These are phyloP conservation scores for Symbiodinium natans DNA, from an alignment of 73 alveolate genomes.

Conservation along the genomic window DNA sequence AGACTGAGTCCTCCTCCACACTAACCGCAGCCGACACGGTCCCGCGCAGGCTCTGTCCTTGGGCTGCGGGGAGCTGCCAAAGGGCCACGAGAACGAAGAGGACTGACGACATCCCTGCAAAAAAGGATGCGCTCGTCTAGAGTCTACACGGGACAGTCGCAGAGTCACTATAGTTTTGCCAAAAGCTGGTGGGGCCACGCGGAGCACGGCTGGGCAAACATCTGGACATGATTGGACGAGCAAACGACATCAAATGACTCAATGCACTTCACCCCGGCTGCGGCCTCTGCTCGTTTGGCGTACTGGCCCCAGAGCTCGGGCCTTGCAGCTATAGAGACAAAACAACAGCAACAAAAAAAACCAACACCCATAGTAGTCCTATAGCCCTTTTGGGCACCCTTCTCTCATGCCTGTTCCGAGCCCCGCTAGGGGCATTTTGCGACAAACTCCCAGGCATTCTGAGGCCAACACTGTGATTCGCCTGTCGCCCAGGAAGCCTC, in stretches of 20 bases:
- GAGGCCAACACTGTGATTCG: not conserved
- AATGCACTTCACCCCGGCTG: not conserved
- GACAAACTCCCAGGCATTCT: not conserved
- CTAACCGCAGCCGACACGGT: not conserved
- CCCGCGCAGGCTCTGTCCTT: not conserved
- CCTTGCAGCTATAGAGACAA: not conserved
- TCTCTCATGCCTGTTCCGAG: no score
- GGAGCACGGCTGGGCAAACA: no score
- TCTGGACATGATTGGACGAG: no score
- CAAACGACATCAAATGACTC: not conserved
- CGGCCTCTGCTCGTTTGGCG: constrained; percentile 58
- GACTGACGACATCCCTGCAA: no score
- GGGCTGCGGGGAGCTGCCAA: not conserved
- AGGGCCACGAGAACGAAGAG: no score
- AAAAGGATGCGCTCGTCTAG: no score
- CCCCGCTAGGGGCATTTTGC: not conserved
- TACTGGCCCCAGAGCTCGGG: constrained; percentile 75
- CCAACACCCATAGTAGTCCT: no score
- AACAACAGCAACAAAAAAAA: not conserved
- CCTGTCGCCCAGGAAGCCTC: constrained; percentile 15
- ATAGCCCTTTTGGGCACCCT: not conserved
- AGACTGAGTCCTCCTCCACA: not conserved
- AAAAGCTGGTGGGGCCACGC: no score
- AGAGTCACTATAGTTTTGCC: no score
- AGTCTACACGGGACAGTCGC: no score